Percentiles rank a stretch among this genome's conserved stretches.
phyloP scores from a whole-genome alignment of 2,329 filamentous ascomycete species.

The Pseudogymnoascus sp. region DNA sequence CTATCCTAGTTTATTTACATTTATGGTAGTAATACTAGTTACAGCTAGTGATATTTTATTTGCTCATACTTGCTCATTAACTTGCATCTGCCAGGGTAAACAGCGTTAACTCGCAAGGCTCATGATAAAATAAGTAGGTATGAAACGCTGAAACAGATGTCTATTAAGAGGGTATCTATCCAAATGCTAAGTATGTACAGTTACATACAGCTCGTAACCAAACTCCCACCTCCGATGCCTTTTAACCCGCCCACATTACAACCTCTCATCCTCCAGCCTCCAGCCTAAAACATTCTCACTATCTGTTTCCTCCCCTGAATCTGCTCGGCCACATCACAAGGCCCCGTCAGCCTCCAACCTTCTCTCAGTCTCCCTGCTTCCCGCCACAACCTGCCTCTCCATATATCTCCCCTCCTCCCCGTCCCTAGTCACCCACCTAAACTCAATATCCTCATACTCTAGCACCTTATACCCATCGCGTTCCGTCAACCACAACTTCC shows the following conservation, averaged over 20 bases:
- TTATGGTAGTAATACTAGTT: too few species aligned
- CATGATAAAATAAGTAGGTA: not conserved
- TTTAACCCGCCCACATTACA: not conserved
- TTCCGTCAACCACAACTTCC: slow-evolving; percentile 11
- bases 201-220: not conserved
- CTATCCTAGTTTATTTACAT: too few species aligned
- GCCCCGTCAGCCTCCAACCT: not conserved
- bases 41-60: too few species aligned
- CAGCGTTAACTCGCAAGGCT: not conserved
- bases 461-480: slow-evolving; percentile 10
- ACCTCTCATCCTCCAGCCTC: too few species aligned
- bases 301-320: too few species aligned
- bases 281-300: too few species aligned
- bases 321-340: not conserved
- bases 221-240: not conserved
- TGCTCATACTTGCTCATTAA: too few species aligned
- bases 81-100: not conserved
- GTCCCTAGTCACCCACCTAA: slow-evolving; percentile 9
- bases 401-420: not conserved
- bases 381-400: not conserved
- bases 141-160: not conserved
- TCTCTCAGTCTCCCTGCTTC: not conserved
- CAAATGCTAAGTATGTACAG: not conserved
- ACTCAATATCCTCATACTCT: slow-evolving; percentile 12
- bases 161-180: slow-evolving; percentile 1